Conservation (phyloP, 257 asterid genomes). For the Paraleonurus japonicus region DNA sequence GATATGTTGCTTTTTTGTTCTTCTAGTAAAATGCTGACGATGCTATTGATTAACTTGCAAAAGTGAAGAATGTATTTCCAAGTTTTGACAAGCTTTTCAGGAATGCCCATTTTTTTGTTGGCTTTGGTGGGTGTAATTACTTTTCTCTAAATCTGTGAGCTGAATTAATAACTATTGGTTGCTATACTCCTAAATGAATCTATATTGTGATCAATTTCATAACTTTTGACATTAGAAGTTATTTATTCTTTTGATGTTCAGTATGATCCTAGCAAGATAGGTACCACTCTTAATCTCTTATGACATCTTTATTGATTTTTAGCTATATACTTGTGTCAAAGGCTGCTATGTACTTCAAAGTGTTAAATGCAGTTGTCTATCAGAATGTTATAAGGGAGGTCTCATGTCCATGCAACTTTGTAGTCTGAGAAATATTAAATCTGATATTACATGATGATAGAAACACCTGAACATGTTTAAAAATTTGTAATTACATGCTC, state of each 20-base stretch:
- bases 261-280: not conserved
- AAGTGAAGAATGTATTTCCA: not conserved
- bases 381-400: slow-evolving; percentile 6
- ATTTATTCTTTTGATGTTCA: slow-evolving; percentile 13
- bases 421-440: not conserved
- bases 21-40: not conserved
- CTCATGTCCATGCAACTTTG: slow-evolving; percentile 7
- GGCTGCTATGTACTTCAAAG: not conserved
- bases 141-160: slow-evolving; percentile 19
- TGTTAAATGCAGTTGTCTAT: not conserved
- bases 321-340: not conserved
- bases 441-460: slow-evolving; percentile 8
- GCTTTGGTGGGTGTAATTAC: slow-evolving; percentile 5
- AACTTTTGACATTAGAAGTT: not conserved
- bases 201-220: not conserved
- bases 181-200: not conserved
- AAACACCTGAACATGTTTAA: slow-evolving; percentile 6
- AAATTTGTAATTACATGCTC: slow-evolving; percentile 10
- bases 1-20: not conserved
- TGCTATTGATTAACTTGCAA: slow-evolving; percentile 18
- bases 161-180: not conserved
- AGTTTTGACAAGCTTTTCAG: slow-evolving; percentile 1
- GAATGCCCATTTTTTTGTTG: not conserved
- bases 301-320: slow-evolving; percentile 10
- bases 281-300: not conserved